Evolutionary conservation across 2,329 filamentous ascomycete species (phyloP).

Genomic region (Zarea fungicola): DNA sequence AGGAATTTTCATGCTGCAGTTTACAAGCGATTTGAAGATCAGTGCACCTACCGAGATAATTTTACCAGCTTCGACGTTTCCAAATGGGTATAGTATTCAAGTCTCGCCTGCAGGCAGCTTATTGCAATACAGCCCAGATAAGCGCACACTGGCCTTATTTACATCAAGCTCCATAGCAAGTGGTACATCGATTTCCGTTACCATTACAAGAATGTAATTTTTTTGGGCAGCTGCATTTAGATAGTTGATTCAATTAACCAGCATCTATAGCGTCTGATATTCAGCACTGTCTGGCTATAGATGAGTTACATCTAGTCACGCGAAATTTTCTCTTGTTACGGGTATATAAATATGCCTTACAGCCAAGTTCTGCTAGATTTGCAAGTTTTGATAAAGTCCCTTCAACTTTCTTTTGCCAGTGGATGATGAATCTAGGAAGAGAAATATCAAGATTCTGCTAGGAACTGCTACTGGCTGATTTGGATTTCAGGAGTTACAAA

Average conservation of each 20-base stretch:
- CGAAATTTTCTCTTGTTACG: too few relatives aligned
- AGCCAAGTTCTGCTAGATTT: too few relatives aligned
- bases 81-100: constrained; percentile 14
- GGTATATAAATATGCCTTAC: too few relatives aligned
- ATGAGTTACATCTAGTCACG: too few relatives aligned
- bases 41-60: constrained; percentile 17
- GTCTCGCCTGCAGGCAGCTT: constrained; percentile 11
- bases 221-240: background rate
- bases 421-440: too few relatives aligned
- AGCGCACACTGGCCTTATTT: constrained; percentile 16
- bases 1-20: constrained; percentile 13
- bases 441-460: too few relatives aligned
- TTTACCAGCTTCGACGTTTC: constrained; percentile 13
- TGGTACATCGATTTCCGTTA: constrained; percentile 10
- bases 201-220: constrained; percentile 7
- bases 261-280: too few relatives aligned
- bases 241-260: background rate
- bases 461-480: too few relatives aligned
- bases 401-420: too few relatives aligned
- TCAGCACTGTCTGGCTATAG: too few relatives aligned
- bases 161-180: background rate
- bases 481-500: too few relatives aligned
- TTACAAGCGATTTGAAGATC: constrained; percentile 11
- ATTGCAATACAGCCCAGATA: constrained; percentile 4
- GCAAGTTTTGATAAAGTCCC: too few relatives aligned